phyloP scores from a whole-genome alignment of 2,329 filamentous ascomycete species.

The Balansia obtecta region DNA sequence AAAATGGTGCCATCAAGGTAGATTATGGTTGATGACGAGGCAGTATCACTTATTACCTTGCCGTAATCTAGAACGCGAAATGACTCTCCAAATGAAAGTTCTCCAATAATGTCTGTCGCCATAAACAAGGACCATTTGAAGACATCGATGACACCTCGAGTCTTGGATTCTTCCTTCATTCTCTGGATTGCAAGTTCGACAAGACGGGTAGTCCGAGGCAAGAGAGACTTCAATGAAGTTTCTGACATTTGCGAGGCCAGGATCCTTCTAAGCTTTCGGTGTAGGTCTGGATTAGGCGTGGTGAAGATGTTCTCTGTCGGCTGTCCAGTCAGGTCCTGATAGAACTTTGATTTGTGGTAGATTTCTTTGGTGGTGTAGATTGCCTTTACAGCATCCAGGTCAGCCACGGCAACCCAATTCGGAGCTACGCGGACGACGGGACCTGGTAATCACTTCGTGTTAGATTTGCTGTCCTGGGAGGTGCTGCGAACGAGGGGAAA shows the following conservation, averaged over 20 bases:
- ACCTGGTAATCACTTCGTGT: conserved; percentile 4
- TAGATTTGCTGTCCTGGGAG: not conserved
- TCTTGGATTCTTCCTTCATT: conserved; percentile 31
- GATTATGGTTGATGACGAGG: not conserved
- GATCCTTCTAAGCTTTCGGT: conserved; percentile 28
- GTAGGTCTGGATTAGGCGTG: conserved; percentile 24
- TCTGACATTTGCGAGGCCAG: conserved; percentile 28
- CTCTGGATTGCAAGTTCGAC: conserved; percentile 26
- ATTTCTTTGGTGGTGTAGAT: conserved; percentile 20
- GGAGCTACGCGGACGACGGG: conserved; percentile 16
- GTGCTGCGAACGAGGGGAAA: not conserved
- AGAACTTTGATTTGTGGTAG: conserved; percentile 15
- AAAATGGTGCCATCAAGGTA: not conserved
- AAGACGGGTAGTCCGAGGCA: conserved; percentile 22
- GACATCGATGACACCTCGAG: conserved; percentile 27
- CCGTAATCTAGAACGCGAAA: conserved; percentile 39
- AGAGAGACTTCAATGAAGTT: conserved; percentile 18
- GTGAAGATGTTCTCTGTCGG: conserved; percentile 21
- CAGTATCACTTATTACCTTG: conserved; percentile 21
- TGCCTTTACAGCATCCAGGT: conserved; percentile 13
- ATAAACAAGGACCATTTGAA: conserved; percentile 43
- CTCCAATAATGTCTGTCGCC: conserved; percentile 40
- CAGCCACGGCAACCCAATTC: conserved; percentile 12
- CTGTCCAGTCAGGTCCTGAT: conserved; percentile 10
- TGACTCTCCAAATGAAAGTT: conserved; percentile 42